Percentiles rank a stretch among this genome's conserved stretches.
Evolutionary conservation across 2,329 filamentous ascomycete genomes (phyloP).

Genomic region (Monilinia polystroma): DNA sequence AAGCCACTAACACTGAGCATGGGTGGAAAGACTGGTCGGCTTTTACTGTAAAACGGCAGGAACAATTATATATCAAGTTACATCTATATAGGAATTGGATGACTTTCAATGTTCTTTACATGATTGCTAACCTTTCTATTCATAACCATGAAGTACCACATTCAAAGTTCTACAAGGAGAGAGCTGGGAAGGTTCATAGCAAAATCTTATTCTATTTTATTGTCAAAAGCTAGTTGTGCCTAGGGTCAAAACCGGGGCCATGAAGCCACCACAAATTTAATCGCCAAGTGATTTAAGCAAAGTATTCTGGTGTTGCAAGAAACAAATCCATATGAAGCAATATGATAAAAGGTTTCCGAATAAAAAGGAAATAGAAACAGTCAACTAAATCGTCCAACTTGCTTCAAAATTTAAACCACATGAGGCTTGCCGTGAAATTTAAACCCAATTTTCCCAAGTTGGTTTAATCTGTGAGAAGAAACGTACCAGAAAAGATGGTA

Average conservation of each 20-base stretch:
- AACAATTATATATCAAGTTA: neutral
- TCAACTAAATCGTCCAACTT: constrained; percentile 27
- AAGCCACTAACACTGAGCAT: too few species aligned
- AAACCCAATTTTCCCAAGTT: constrained; percentile 19
- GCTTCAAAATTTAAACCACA: constrained; percentile 26
- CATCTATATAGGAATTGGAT: neutral
- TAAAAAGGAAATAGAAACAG: constrained; percentile 19
- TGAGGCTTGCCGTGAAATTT: constrained; percentile 22
- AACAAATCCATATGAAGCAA: constrained; percentile 8
- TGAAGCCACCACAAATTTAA: constrained; percentile 21
- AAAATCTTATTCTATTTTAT: constrained; percentile 12
- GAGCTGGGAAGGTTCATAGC: neutral
- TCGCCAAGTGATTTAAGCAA: constrained; percentile 15
- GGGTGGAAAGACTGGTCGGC: too few species aligned
- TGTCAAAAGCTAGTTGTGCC: constrained; percentile 21
- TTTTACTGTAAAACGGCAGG: neutral
- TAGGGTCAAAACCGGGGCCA: constrained; percentile 24
- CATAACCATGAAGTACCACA: neutral
- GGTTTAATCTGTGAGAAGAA: constrained; percentile 18
- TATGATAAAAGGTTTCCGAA: neutral
- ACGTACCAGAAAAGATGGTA: constrained; percentile 21
- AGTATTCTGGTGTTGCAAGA: constrained; percentile 15
- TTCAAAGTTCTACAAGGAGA: neutral
- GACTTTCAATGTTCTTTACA: neutral
- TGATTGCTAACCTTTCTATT: neutral